Conservation (phyloP, 768 basidiomycete genomes). For the Leccinum pellstonianum region DNA sequence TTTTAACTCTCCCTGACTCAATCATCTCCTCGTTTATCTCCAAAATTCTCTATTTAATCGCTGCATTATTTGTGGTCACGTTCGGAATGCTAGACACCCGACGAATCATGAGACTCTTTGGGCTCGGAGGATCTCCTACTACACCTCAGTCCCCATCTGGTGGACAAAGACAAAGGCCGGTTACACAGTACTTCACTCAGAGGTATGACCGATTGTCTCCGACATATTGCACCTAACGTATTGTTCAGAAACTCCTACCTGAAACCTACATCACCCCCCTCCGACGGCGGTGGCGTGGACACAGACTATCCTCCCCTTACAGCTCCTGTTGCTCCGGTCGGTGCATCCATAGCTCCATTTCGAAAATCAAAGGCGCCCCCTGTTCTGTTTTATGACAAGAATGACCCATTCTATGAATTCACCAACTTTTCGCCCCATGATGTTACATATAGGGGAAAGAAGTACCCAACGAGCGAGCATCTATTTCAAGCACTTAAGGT, state of each 20-base stretch:
- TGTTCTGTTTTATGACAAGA: conserved; percentile 64
- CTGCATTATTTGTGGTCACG: conserved; percentile 18
- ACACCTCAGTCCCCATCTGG: conserved; percentile 22
- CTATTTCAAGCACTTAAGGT: conserved; percentile 77
- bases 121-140: conserved; percentile 29
- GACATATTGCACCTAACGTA: background rate
- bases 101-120: conserved; percentile 33
- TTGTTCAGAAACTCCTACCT: conserved; percentile 12
- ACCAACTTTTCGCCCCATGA: conserved; percentile 73
- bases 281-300: conserved; percentile 10
- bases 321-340: conserved; percentile 28
- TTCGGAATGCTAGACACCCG: conserved; percentile 34
- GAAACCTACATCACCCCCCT: conserved; percentile 11
- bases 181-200: conserved; percentile 26
- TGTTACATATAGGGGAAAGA: conserved; percentile 58
- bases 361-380: conserved; percentile 30
- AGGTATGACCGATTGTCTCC: conserved; percentile 12
- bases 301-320: conserved; percentile 34
- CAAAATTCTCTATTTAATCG: conserved; percentile 31
- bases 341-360: conserved; percentile 32
- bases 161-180: conserved; percentile 20
- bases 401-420: conserved; percentile 65
- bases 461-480: conserved; percentile 75
- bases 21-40: conserved; percentile 10
- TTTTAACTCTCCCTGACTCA: conserved; percentile 12